A percentile compares a stretch with the other conserved stretches of the same genome.
These are phyloP conservation scores for Nothomitra cinnamomea DNA, from an alignment of 2,329 filamentous ascomycete species.

Conservation along the genomic window DNA sequence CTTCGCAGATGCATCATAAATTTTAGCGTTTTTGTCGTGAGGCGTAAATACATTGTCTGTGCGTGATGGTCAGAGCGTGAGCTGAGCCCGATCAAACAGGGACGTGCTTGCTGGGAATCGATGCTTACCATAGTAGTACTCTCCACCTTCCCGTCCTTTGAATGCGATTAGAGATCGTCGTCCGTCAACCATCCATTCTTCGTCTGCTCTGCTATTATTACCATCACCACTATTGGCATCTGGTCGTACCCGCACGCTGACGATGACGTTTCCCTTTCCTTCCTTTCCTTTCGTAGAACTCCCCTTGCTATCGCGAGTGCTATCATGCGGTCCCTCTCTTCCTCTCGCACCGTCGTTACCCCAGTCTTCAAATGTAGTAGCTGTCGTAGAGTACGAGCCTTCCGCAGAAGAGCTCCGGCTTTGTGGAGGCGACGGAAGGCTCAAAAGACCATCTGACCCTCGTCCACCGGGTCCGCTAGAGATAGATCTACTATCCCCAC, in stretches of 20 bases:
- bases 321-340: constrained; percentile 23
- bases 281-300: constrained; percentile 34
- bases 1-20: constrained; percentile 90
- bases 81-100: constrained; percentile 1
- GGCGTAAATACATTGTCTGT: constrained; percentile 92
- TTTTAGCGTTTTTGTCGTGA: constrained; percentile 82
- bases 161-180: constrained; percentile 69
- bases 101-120: constrained; percentile 15
- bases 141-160: constrained; percentile 73
- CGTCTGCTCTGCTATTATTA: constrained; percentile 43
- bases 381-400: constrained; percentile 80
- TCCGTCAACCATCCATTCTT: constrained; percentile 85
- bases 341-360: constrained; percentile 17
- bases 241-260: constrained; percentile 85
- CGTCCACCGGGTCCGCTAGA: constrained; percentile 41
- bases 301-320: constrained; percentile 29
- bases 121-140: constrained; percentile 69
- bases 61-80: background rate
- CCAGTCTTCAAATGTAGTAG: constrained; percentile 72
- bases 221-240: constrained; percentile 43
- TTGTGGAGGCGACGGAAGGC: constrained; percentile 65
- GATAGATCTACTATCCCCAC: constrained; percentile 59
- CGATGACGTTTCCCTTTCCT: constrained; percentile 83
- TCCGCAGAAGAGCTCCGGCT: constrained; percentile 86
- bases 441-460: constrained; percentile 59